Conservation (phyloP, 1,284 basidiomycete species). For the Veloporphyrellus conicus region DNA sequence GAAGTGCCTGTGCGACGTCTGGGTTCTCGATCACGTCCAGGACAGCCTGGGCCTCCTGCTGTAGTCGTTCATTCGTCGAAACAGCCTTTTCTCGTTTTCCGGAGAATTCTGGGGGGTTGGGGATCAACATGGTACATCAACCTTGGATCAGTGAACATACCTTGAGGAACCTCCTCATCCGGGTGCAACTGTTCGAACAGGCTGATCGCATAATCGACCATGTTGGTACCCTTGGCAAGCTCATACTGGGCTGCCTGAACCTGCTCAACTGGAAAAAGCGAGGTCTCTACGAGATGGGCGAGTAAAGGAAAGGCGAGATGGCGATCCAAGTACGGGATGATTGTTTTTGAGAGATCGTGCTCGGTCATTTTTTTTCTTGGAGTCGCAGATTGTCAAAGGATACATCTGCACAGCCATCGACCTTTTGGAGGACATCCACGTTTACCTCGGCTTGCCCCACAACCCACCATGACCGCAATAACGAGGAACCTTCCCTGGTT, state of each 20-base stretch:
- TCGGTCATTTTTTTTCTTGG: slow-evolving; percentile 57
- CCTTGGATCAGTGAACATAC: slow-evolving; percentile 37
- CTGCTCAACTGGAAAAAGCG: slow-evolving; percentile 71
- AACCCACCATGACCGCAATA: slow-evolving; percentile 57
- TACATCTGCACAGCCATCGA: slow-evolving; percentile 25
- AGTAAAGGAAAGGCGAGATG: slow-evolving; percentile 93
- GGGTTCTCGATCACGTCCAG: slow-evolving; percentile 96
- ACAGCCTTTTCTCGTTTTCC: slow-evolving; percentile 78
- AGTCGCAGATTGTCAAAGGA: slow-evolving; percentile 7
- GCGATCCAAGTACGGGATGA: slow-evolving; percentile 91
- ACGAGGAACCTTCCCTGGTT: slow-evolving; percentile 78
- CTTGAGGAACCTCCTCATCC: slow-evolving; percentile 61
- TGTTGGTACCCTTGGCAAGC: slow-evolving; percentile 93
- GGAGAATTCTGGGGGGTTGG: slow-evolving; percentile 62
- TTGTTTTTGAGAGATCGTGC: slow-evolving; percentile 85
- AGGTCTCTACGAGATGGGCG: slow-evolving; percentile 74
- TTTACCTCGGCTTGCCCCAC: background rate
- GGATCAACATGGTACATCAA: background rate
- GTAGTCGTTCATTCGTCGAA: slow-evolving; percentile 77
- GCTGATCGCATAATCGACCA: slow-evolving; percentile 86
- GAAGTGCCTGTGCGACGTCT: slow-evolving; percentile 83
- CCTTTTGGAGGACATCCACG: background rate
- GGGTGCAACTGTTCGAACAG: slow-evolving; percentile 77
- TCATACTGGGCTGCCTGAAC: slow-evolving; percentile 91
- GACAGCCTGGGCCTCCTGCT: slow-evolving; percentile 87